Conservation (phyloP, 768 basidiomycete species). For the Strobilomyces echinocephalus region DNA sequence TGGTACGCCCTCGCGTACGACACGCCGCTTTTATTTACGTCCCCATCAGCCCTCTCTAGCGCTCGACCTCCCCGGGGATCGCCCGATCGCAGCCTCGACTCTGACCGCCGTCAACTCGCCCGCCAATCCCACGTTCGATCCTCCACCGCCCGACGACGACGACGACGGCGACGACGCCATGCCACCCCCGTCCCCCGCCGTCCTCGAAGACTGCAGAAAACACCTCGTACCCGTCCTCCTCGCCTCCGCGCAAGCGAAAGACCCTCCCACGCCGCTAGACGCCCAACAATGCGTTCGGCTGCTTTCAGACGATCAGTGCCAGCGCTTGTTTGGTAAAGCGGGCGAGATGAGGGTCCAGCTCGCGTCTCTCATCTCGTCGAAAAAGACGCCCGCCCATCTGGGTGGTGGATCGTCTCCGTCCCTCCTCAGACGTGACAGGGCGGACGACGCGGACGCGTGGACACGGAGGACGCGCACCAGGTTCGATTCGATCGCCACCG, state of each 20-base stretch:
- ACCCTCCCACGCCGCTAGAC: constrained; percentile 9
- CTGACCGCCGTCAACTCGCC: constrained; percentile 9
- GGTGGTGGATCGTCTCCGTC: neutral
- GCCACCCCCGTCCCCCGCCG: constrained; percentile 4
- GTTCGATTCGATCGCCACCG: constrained; percentile 11
- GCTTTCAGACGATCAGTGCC: constrained; percentile 28
- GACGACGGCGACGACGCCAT: no score
- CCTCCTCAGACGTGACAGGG: constrained; percentile 9
- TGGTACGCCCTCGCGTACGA: constrained; percentile 19
- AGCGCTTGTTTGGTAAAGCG: constrained; percentile 16
- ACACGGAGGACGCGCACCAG: constrained; percentile 15
- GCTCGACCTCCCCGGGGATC: constrained; percentile 7
- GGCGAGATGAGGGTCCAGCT: constrained; percentile 25
- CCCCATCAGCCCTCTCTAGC: constrained; percentile 12
- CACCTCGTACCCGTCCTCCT: constrained; percentile 23
- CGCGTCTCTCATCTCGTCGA: constrained; percentile 5
- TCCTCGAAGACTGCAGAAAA: constrained; percentile 25
- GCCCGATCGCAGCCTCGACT: constrained; percentile 4
- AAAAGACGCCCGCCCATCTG: constrained; percentile 1
- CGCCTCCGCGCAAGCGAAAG: constrained; percentile 15
- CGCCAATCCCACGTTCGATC: neutral
- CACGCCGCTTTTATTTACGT: constrained; percentile 7
- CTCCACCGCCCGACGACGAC: constrained; percentile 2
- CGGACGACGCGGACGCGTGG: constrained; percentile 11
- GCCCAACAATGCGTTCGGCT: constrained; percentile 20